Evolutionary conservation across 2,329 filamentous ascomycete genomes (phyloP).

Genomic region (Xylariaceae sp.): DNA sequence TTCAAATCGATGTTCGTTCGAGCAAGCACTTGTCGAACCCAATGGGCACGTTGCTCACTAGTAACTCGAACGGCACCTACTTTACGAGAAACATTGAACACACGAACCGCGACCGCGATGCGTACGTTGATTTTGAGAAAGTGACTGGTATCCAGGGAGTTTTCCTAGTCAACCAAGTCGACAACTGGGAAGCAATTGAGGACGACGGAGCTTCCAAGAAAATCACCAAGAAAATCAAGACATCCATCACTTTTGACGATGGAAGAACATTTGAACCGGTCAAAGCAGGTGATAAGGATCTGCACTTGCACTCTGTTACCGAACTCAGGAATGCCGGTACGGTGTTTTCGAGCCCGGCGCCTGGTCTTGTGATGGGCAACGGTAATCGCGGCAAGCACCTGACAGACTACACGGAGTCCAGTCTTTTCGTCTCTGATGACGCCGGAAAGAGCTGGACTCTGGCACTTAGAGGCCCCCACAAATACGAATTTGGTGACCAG

Average conservation of each 20-base stretch:
- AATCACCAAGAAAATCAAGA: constrained; percentile 67
- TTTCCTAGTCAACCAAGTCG: constrained; percentile 81
- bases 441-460: constrained; percentile 80
- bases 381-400: constrained; percentile 81
- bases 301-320: constrained; percentile 92
- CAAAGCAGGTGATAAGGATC: constrained; percentile 58
- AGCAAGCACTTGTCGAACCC: constrained; percentile 54
- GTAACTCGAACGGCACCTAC: constrained; percentile 95
- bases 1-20: constrained; percentile 90
- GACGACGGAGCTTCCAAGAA: constrained; percentile 56
- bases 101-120: constrained; percentile 74
- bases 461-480: constrained; percentile 74
- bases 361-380: constrained; percentile 88
- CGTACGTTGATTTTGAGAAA: constrained; percentile 92
- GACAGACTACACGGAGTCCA: constrained; percentile 64
- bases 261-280: constrained; percentile 77
- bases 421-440: constrained; percentile 85
- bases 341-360: constrained; percentile 89
- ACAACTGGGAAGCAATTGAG: constrained; percentile 75
- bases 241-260: constrained; percentile 91
- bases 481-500: constrained; percentile 94
- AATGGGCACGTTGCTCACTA: constrained; percentile 88
- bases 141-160: constrained; percentile 87
- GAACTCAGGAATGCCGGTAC: constrained; percentile 75
- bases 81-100: constrained; percentile 89